phyloP scores from a whole-genome alignment of 352 stramenopile genomes.

The Elongisporangium senticosum region DNA sequence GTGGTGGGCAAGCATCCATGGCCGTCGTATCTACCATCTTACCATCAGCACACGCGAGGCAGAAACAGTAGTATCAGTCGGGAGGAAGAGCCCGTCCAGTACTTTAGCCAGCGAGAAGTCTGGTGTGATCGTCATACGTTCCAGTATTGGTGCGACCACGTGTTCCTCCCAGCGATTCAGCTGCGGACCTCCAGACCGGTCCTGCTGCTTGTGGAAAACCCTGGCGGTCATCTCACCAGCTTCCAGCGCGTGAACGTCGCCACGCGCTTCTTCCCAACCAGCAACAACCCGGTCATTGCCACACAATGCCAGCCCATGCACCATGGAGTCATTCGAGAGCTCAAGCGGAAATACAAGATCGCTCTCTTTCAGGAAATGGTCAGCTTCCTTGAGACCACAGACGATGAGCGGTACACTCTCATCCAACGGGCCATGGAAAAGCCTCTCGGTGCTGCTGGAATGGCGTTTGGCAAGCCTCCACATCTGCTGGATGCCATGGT shows the following conservation, averaged over 20 bases:
- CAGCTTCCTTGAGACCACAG: slow-evolving; percentile 27
- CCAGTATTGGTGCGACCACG: slow-evolving; percentile 38
- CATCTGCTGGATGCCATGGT: slow-evolving; percentile 42
- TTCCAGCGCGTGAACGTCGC: slow-evolving; percentile 35
- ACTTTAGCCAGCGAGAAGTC: slow-evolving; percentile 40
- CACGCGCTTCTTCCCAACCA: slow-evolving; percentile 32
- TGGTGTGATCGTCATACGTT: slow-evolving; percentile 53
- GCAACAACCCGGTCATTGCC: slow-evolving; percentile 2
- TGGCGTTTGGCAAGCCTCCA: slow-evolving; percentile 28
- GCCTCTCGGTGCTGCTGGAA: slow-evolving; percentile 18
- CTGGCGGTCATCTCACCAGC: slow-evolving; percentile 23
- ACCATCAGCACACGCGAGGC: slow-evolving; percentile 11
- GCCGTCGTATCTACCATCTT: slow-evolving; percentile 14
- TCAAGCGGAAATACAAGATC: slow-evolving; percentile 51
- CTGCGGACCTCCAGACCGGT: slow-evolving; percentile 35
- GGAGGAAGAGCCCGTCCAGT: slow-evolving; percentile 15
- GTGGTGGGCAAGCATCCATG: slow-evolving; percentile 40
- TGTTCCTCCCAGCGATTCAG: slow-evolving; percentile 42
- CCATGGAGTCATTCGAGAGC: slow-evolving; percentile 29
- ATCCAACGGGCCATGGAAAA: slow-evolving; percentile 38
- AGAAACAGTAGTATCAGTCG: background rate
- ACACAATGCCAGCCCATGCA: slow-evolving; percentile 26
- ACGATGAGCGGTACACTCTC: slow-evolving; percentile 35
- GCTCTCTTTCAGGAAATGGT: slow-evolving; percentile 39
- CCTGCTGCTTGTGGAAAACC: slow-evolving; percentile 41